These are phyloP conservation scores for Pyracantha coccinea DNA, from an alignment of 331 rosid species.

Conservation along the genomic window DNA sequence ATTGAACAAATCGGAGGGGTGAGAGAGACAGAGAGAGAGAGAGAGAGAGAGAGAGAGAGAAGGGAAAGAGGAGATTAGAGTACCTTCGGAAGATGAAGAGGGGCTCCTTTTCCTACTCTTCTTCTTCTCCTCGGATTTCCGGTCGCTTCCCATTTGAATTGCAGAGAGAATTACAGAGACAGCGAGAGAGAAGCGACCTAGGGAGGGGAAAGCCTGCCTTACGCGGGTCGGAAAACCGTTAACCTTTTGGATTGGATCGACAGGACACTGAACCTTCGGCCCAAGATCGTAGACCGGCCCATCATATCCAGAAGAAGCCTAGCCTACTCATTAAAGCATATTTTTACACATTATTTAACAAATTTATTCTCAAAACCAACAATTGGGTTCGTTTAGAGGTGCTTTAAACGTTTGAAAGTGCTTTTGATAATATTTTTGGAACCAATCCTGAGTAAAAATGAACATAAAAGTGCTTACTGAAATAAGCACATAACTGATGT, in stretches of 20 bases:
- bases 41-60: background rate
- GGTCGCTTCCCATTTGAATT: constrained; percentile 56
- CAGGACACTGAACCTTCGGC: too few species aligned
- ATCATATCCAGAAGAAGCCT: too few species aligned
- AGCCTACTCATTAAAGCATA: too few species aligned
- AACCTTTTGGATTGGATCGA: background rate
- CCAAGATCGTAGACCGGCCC: too few species aligned
- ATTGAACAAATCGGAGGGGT: background rate
- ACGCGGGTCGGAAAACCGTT: background rate
- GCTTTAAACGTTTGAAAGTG: too few species aligned
- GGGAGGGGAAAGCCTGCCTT: background rate
- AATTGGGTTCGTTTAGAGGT: too few species aligned
- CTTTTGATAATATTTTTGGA: too few species aligned
- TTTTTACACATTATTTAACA: too few species aligned
- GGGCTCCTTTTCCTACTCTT: constrained; percentile 30
- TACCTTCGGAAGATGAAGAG: constrained; percentile 61
- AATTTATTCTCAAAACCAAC: too few species aligned
- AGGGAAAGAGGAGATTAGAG: background rate
- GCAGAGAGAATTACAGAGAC: background rate
- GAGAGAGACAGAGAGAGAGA: background rate
- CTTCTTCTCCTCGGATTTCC: constrained; percentile 48
- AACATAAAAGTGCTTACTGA: too few species aligned
- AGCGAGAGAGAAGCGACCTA: background rate
- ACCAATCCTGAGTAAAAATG: too few species aligned
- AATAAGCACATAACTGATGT: too few species aligned